Base-by-base conservation (phyloP, 257 asterid genomes). In the Rauvolfia tetraphylla region DNA sequence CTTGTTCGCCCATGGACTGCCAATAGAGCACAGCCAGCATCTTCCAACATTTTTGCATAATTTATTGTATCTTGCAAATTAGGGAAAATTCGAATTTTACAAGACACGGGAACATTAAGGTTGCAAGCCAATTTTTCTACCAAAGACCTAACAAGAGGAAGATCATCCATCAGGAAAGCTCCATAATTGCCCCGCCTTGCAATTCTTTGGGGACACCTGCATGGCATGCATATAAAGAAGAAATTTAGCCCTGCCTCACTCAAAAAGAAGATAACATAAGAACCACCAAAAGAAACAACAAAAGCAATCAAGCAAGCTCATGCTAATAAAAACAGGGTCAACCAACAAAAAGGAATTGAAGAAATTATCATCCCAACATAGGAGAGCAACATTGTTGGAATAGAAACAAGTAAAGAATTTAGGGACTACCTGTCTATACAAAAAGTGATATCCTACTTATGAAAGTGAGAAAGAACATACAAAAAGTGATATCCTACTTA, bases 91-190 rank as follows among this genome's bases (percentile, higher is more conserved):
- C 98, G 94, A 31, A 95, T 91, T 81, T 95, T 95, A 85, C 99
- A 95, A 1, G 98, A 93, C 61, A 95, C 96, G 0, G 98, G 99
- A 10, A 89, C 96, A 31, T 33, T 87, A 3, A 95, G 97, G 85
- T 90, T 90, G 81, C 76, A 68, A 3, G 95, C 81, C 78, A 95
- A 72, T 75, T 93, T 91, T 79, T 93, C 96, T 54, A 95, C 99
- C 58, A 95, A 88, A 49, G 95, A 91, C 79, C 88, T 93, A 70
- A 91, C 91, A 7, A 93, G 89, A 66, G 97, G 90, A 78, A 95
- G 99, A 77, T 95, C 91, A 61, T 95, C 98, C 99, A 95, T 95
- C 69, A 95, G 93, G 85, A 95, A 95, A 79, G 98, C 98, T 78
- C 99, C 98, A 59, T 95, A 95, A 72, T 95, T 81, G 27, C 99